Evolutionary conservation across 2,329 filamentous ascomycete species (phyloP).

Genomic region (Alternaria infectoria): DNA sequence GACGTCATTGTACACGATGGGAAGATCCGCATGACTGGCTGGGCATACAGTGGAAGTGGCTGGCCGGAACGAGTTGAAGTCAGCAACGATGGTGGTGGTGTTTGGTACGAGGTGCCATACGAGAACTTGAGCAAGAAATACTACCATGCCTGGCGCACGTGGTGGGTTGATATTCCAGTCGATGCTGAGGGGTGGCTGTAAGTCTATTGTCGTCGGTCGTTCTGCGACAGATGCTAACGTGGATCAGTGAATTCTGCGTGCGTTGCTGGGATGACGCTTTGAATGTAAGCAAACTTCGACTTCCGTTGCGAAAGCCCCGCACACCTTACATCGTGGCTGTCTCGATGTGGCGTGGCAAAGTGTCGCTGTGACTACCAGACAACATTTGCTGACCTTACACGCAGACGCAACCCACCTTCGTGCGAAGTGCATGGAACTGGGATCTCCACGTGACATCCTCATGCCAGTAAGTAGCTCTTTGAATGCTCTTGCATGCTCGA

Average conservation of each 20-base stretch:
- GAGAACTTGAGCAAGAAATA: conserved; percentile 68
- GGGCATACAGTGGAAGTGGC: conserved; percentile 54
- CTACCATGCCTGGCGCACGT: conserved; percentile 68
- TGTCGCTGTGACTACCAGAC: neutral
- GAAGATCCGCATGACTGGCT: conserved; percentile 60
- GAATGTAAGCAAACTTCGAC: conserved; percentile 40
- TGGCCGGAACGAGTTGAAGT: conserved; percentile 68
- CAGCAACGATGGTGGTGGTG: conserved; percentile 66
- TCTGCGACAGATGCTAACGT: neutral
- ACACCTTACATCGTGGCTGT: neutral
- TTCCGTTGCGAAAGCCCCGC: neutral
- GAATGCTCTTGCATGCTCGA: no score
- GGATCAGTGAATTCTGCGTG: conserved; percentile 48
- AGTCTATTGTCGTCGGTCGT: neutral
- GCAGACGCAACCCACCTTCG: conserved; percentile 52
- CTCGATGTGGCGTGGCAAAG: neutral
- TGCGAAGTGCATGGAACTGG: conserved; percentile 64
- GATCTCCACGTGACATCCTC: conserved; percentile 69
- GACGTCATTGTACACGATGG: conserved; percentile 68
- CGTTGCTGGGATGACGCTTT: conserved; percentile 55
- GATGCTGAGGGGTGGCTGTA: conserved; percentile 55
- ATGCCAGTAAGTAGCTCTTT: conserved; percentile 53
- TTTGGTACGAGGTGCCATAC: conserved; percentile 68
- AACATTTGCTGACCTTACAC: conserved; percentile 10
- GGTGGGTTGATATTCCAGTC: conserved; percentile 68